Evolutionary conservation across 352 stramenopile genomes (phyloP).

Genomic region (Phytopythium oedochilum): DNA sequence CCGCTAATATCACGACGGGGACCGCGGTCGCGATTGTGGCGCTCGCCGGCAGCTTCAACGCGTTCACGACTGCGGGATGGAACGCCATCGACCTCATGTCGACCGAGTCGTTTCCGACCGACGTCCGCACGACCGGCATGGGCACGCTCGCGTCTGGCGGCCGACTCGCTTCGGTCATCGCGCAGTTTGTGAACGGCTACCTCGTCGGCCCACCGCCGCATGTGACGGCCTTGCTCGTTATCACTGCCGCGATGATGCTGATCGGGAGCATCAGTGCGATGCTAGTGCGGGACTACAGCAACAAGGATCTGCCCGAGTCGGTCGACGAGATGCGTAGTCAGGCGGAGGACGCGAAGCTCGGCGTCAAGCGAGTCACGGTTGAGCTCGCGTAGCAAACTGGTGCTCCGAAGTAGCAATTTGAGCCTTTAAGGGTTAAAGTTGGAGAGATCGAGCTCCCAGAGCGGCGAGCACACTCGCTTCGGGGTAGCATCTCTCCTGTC

Average conservation of each 20-base stretch:
- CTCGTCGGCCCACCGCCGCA: constrained; percentile 73
- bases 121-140: constrained; percentile 89
- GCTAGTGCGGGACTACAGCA: constrained; percentile 52
- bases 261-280: constrained; percentile 59
- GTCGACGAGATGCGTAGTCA: constrained; percentile 52
- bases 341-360: constrained; percentile 2
- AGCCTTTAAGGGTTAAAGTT: constrained; percentile 66
- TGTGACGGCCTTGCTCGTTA: constrained; percentile 62
- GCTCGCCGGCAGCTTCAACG: constrained; percentile 88
- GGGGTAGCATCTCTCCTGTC: too few species aligned
- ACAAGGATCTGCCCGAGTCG: constrained; percentile 46
- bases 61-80: constrained; percentile 88
- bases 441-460: constrained; percentile 67
- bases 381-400: not conserved
- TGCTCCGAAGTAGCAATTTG: too few species aligned
- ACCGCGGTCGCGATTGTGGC: constrained; percentile 61
- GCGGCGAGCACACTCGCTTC: constrained; percentile 12
- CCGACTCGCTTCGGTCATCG: constrained; percentile 82
- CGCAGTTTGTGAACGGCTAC: constrained; percentile 89
- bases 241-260: constrained; percentile 81
- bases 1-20: constrained; percentile 7
- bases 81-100: constrained; percentile 91
- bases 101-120: constrained; percentile 88
- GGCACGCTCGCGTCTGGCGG: constrained; percentile 80
- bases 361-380: not conserved